These are phyloP conservation scores for Sherardia arvensis DNA, from an alignment of 257 asterid genomes.

Conservation along the genomic window DNA sequence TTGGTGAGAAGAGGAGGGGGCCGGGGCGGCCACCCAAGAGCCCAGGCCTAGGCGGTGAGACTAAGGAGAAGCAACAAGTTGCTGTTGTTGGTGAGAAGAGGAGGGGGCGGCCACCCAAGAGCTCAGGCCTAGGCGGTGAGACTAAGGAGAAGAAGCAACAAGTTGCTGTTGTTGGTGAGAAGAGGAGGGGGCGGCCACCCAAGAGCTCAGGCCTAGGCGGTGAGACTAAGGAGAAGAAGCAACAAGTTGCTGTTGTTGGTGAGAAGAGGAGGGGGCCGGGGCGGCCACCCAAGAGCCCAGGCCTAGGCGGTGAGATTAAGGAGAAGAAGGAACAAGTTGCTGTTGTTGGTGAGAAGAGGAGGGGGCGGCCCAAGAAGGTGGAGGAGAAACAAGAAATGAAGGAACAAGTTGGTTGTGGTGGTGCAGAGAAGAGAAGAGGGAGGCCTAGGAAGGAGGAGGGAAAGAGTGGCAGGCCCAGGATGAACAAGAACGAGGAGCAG, in stretches of 20 bases:
- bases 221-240: not conserved
- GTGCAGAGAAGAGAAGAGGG: not conserved
- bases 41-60: not conserved
- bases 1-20: not conserved
- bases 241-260: not conserved
- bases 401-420: slow-evolving; percentile 3
- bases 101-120: not conserved
- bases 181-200: not conserved
- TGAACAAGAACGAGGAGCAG: no score
- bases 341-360: not conserved
- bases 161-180: not conserved
- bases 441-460: not conserved
- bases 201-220: no score
- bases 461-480: slow-evolving; percentile 6
- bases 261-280: not conserved
- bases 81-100: not conserved
- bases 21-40: not conserved
- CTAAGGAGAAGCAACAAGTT: not conserved
- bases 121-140: no score
- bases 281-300: not conserved
- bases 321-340: not conserved
- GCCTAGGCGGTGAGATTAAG: no score
- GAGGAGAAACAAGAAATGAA: not conserved
- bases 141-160: not conserved
- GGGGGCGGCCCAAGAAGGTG: not conserved